phyloP scores from a whole-genome alignment of 306 rosid genomes.

The Pyrus betulifolia region DNA sequence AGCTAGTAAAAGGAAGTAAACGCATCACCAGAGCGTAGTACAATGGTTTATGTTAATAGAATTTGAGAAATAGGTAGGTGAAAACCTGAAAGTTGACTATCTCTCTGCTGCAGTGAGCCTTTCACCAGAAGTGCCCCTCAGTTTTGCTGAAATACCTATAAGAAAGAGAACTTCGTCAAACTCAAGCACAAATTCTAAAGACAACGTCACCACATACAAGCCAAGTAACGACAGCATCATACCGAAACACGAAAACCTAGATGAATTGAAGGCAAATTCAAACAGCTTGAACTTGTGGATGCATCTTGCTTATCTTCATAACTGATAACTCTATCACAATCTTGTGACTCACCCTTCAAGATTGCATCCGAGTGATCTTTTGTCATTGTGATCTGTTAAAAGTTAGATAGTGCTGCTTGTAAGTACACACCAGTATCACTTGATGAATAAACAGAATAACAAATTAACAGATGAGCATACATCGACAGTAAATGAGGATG shows the following conservation, averaged over 20 bases:
- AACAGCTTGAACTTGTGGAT: conserved; percentile 24
- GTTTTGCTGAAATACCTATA: conserved; percentile 84
- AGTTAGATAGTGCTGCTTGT: conserved; percentile 14
- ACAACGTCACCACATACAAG: conserved; percentile 8
- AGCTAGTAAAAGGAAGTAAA: not conserved
- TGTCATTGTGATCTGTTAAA: conserved; percentile 42
- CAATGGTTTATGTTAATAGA: not conserved
- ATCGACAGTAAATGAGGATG: conserved; percentile 63
- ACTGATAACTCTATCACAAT: conserved; percentile 18
- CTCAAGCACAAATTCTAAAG: conserved; percentile 8
- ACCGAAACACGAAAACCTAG: conserved; percentile 54
- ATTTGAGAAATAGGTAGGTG: not conserved
- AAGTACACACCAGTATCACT: conserved; percentile 4
- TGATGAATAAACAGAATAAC: not conserved
- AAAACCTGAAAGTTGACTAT: conserved; percentile 55
- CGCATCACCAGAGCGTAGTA: not conserved
- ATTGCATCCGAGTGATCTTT: conserved; percentile 42
- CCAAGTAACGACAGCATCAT: conserved; percentile 10
- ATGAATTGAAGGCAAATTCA: conserved; percentile 19
- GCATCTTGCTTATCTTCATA: conserved; percentile 23
- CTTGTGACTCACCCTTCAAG: conserved; percentile 37
- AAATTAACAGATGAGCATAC: conserved; percentile 34
- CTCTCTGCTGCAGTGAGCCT: conserved; percentile 63
- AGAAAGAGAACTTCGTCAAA: not conserved
- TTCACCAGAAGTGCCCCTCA: conserved; percentile 82